Percentiles rank a stretch among this genome's conserved stretches.
Evolutionary conservation across 148 eudicot genomes (phyloP).

Genomic region (Rhododendron simsii): DNA sequence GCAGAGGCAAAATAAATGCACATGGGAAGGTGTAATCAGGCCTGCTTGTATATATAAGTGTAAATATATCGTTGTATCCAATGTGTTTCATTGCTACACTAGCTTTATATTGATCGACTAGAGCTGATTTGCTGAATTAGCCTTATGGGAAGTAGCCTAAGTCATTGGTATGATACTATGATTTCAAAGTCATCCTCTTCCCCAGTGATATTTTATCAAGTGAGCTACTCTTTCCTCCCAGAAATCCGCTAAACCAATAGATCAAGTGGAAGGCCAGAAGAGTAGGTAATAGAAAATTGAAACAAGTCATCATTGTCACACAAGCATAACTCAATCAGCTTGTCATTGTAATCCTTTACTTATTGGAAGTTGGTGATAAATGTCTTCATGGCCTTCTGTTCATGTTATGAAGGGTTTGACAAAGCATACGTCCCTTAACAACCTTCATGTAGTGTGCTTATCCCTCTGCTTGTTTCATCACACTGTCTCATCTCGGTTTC

Average conservation of each 20-base stretch:
- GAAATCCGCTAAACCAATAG: neutral
- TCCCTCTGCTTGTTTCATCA: neutral
- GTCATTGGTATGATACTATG: neutral
- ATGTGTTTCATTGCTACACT: neutral
- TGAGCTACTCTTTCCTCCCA: neutral
- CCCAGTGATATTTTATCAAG: neutral
- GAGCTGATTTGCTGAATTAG: neutral
- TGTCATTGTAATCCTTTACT: neutral
- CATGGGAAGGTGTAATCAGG: neutral
- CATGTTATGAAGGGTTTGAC: neutral
- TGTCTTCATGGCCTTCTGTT: neutral
- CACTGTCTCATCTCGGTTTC: neutral
- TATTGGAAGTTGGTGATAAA: neutral
- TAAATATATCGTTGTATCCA: neutral
- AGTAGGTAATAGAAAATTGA: neutral
- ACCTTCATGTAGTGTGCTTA: neutral
- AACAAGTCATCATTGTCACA: neutral
- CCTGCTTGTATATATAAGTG: neutral
- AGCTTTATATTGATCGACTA: neutral
- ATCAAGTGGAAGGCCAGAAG: neutral
- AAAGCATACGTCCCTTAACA: neutral
- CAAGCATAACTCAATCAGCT: neutral
- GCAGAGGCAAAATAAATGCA: neutral
- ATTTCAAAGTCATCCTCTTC: neutral
- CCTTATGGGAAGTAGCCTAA: neutral